Conservation (phyloP, 306 rosid genomes). For the Cicer judaicum region DNA sequence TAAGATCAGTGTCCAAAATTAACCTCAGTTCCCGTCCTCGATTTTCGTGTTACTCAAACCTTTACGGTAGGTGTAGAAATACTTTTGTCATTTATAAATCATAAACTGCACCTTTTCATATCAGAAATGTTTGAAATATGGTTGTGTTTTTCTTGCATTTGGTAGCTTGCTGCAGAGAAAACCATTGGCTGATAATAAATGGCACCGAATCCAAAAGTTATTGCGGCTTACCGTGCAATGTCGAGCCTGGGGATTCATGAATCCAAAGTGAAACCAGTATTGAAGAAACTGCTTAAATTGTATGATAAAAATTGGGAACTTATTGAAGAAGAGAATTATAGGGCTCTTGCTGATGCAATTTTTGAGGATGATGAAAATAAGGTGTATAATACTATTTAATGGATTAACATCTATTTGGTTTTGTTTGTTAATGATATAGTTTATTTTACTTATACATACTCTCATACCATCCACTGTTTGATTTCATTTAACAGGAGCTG, state of each 20-base stretch:
- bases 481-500: conserved; percentile 49
- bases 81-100: not conserved
- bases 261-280: conserved; percentile 72
- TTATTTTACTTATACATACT: conserved; percentile 15
- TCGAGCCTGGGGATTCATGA: conserved; percentile 65
- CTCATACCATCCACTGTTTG: conserved; percentile 31
- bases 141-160: conserved; percentile 37
- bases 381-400: conserved; percentile 47
- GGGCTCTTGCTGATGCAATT: conserved; percentile 87
- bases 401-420: conserved; percentile 14
- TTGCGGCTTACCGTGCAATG: conserved; percentile 78
- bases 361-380: conserved; percentile 74
- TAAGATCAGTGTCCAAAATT: conserved; percentile 2
- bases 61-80: not conserved
- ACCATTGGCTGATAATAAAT: conserved; percentile 50
- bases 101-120: conserved; percentile 16
- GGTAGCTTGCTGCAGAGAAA: conserved; percentile 34
- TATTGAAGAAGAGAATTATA: conserved; percentile 87
- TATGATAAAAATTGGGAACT: conserved; percentile 88
- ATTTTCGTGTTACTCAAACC: not conserved
- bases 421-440: conserved; percentile 5
- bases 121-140: conserved; percentile 25
- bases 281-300: conserved; percentile 70
- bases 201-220: conserved; percentile 76
- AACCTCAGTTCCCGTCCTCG: not conserved